phyloP scores from a whole-genome alignment of 148 eudicot species.

The Vaccinium macrocarpon region DNA sequence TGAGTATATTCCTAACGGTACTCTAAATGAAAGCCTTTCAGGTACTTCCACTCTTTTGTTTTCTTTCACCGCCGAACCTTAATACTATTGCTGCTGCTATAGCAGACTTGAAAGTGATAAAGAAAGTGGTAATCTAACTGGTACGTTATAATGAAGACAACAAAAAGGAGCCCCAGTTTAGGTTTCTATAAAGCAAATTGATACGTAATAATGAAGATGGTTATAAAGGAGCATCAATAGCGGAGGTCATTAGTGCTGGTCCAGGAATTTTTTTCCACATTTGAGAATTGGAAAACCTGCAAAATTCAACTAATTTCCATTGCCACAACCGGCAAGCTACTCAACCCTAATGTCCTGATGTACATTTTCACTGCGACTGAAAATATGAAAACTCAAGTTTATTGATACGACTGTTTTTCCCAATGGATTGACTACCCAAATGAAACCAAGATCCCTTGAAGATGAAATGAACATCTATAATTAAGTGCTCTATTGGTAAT shows the following conservation, averaged over 20 bases:
- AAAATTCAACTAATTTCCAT: background rate
- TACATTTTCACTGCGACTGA: background rate
- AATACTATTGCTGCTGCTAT: background rate
- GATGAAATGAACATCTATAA: background rate
- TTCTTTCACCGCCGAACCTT: background rate
- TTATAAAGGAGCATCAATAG: background rate
- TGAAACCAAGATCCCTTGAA: background rate
- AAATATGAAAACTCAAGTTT: background rate
- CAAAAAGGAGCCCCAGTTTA: background rate
- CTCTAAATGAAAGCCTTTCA: slow-evolving; percentile 50
- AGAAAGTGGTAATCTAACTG: background rate
- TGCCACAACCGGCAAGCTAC: background rate
- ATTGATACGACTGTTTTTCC: background rate
- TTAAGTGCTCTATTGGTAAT: background rate
- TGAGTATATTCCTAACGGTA: slow-evolving; percentile 57
- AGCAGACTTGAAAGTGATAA: background rate
- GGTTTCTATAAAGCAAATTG: background rate
- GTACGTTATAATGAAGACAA: background rate
- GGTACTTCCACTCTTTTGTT: slow-evolving; percentile 24
- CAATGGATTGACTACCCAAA: background rate
- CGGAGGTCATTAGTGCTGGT: background rate
- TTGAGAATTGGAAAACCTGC: background rate
- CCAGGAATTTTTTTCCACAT: background rate
- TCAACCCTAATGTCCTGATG: background rate
- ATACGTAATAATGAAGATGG: background rate